Evolutionary conservation across 2,329 filamentous ascomycete genomes (phyloP), one percentile per base, ranked within the genome.

Genomic region (Endoconidiophora polonica): DNA sequence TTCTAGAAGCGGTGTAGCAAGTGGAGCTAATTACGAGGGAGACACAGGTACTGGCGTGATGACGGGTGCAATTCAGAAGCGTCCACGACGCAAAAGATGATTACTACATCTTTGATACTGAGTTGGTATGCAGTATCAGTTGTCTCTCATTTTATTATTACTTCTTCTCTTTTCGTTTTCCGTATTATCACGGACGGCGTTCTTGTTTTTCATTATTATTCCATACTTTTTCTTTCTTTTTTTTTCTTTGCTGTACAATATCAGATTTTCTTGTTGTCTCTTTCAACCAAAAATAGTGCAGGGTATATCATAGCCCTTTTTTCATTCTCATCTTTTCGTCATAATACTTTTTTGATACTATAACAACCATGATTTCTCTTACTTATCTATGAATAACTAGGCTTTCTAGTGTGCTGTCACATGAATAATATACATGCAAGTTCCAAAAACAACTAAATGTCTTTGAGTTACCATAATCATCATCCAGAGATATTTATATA

Each of bases 211-310:
- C 16, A 18, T 18, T 18, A 18, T 18, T 18, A 18, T 16, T 16
- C 7, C 24, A 23, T 47, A 29, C 24, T 26, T 46, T 18, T 47
- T 46, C 18, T 10, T 44, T 23, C n/a, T 38, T n/a, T 48, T 20
- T 49, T 14, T 44, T 38, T 50, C 18, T 46, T 26, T 54, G 43
- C 26, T 40, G 36, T 49, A 38, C 36, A 48, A 50, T 48, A 44
- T 43, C 10, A 36, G 23, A 20, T 23, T 36, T 20, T 37, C 38
- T 16, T 39, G 46, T 33, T 18, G 39, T 29, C 10, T 22, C 14
- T 47, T 29, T 37, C 5, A 33, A 33, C 26, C 26, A 33, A 33
- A 33, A 33, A 33, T 33, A 33, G 26, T 33, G 26, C 26, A 10
- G 26, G 7, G 7, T 33, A 9, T 29, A 29, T 33, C 12, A 33